These are phyloP conservation scores for Rubroshorea leprosula DNA, from an alignment of 345 rosid genomes.

Conservation along the genomic window DNA sequence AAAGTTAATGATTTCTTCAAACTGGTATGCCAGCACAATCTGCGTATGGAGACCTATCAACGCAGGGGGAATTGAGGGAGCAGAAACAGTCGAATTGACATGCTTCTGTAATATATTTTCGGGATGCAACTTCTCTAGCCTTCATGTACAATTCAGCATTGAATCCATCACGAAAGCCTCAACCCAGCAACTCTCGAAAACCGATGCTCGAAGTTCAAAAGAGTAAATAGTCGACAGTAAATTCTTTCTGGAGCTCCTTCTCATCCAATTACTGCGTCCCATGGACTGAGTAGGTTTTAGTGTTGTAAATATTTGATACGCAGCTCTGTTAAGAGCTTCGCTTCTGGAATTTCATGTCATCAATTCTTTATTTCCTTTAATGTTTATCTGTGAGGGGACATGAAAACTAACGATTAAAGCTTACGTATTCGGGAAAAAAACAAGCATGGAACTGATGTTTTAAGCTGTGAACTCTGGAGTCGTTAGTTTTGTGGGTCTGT, in stretches of 20 bases:
- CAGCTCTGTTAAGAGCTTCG: conserved; percentile 29
- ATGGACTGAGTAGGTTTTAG: conserved; percentile 13
- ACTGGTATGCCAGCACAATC: conserved; percentile 2
- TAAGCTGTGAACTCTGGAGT: too few species aligned
- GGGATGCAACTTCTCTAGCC: background rate
- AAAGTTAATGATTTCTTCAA: background rate
- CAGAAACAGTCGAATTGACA: conserved; percentile 5
- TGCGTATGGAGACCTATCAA: conserved; percentile 8
- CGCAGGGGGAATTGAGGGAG: conserved; percentile 7
- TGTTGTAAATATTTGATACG: conserved; percentile 36
- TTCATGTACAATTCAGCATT: background rate
- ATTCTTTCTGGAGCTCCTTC: conserved; percentile 42
- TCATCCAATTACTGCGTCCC: conserved; percentile 7
- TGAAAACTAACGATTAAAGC: background rate
- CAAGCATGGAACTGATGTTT: too few species aligned
- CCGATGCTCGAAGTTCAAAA: conserved; percentile 23
- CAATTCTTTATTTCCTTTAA: conserved; percentile 34
- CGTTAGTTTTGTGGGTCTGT: too few species aligned
- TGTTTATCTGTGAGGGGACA: conserved; percentile 12
- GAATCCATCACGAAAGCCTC: background rate
- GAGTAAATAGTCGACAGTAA: conserved; percentile 42
- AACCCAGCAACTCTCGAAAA: conserved; percentile 11
- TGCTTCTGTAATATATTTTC: conserved; percentile 11
- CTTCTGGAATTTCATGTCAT: conserved; percentile 32
- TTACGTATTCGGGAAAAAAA: too few species aligned